phyloP scores from a whole-genome alignment of 2,329 filamentous ascomycete species.

The Aureobasidium melanogenum region DNA sequence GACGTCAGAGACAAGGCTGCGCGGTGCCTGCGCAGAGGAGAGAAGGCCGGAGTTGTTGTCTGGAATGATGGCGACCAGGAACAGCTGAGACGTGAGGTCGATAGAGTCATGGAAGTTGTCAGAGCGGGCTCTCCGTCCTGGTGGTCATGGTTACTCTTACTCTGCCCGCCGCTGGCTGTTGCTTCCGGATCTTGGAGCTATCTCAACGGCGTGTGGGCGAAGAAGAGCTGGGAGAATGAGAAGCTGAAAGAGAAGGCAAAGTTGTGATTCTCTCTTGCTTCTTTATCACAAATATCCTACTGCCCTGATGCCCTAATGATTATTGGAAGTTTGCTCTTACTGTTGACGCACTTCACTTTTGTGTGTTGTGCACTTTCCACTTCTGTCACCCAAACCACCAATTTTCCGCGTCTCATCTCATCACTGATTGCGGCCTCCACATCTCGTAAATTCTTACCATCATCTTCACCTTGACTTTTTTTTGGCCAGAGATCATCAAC shows the following conservation, averaged over 20 bases:
- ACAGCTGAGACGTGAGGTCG: constrained; percentile 59
- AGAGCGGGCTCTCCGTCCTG: constrained; percentile 58
- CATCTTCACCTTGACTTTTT: not conserved
- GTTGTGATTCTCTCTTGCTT: constrained; percentile 29
- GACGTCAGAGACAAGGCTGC: constrained; percentile 77
- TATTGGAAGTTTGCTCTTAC: not conserved
- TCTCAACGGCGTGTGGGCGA: constrained; percentile 61
- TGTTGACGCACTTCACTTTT: not conserved
- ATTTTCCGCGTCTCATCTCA: not conserved
- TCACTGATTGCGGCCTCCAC: not conserved
- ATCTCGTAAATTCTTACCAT: not conserved
- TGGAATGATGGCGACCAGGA: constrained; percentile 79
- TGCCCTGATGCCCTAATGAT: not conserved
- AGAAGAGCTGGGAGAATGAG: constrained; percentile 59
- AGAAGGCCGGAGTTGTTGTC: constrained; percentile 63
- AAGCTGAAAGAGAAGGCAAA: constrained; percentile 50
- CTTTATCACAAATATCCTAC: not conserved
- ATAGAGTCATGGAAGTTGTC: constrained; percentile 55
- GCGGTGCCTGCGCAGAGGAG: constrained; percentile 58
- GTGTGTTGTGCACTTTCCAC: not conserved
- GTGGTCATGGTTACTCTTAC: constrained; percentile 67
- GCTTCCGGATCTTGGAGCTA: constrained; percentile 61
- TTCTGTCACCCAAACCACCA: not conserved
- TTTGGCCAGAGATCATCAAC: not conserved
- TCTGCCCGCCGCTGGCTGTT: constrained; percentile 67